Conservation (phyloP, 2,329 filamentous ascomycete species). For the Colletotrichum lindemuthianum region DNA sequence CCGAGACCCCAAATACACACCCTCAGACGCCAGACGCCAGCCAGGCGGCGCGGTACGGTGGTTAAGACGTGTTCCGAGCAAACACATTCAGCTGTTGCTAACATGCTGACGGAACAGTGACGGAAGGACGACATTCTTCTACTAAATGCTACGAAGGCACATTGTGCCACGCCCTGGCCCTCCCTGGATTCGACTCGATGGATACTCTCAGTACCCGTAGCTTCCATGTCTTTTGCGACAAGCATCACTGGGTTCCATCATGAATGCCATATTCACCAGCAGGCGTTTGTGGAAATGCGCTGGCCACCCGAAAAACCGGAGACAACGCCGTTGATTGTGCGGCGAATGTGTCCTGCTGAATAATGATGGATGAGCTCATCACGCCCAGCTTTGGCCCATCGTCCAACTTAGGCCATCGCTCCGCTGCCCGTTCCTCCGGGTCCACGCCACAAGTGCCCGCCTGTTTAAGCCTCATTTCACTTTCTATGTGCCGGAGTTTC, state of each 20-base stretch:
- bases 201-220: too few relatives aligned
- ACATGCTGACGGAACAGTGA: conserved; percentile 28
- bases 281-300: too few relatives aligned
- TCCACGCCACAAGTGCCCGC: conserved; percentile 16
- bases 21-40: too few relatives aligned
- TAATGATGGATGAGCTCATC: not conserved
- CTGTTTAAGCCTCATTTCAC: conserved; percentile 25
- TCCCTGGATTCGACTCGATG: too few relatives aligned
- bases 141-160: too few relatives aligned
- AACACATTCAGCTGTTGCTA: not conserved
- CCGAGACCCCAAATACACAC: conserved; percentile 9
- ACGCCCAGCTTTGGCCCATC: conserved; percentile 3
- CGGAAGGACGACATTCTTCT: not conserved
- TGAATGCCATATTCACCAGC: too few relatives aligned
- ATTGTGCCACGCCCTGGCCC: too few relatives aligned
- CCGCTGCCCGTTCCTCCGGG: conserved; percentile 23
- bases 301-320: too few relatives aligned
- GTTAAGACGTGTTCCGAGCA: conserved; percentile 10
- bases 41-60: conserved; percentile 8
- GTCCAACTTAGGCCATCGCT: not conserved
- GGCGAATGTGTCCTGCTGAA: conserved; percentile 2
- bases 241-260: too few relatives aligned
- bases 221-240: too few relatives aligned
- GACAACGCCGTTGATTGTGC: not conserved
- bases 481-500: conserved; percentile 10